phyloP scores from a whole-genome alignment of 176 grass and related monocot species.

The Zea mays region Zm-B73-REFERENCE-NAM-5.0 NC_050099.1:96798001-96798500 shows the following conservation, averaged over 20 bases:
- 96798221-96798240: slow-evolving; percentile 20
- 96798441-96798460: not conserved
- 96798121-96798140: slow-evolving; percentile 26
- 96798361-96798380: not conserved
- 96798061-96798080: slow-evolving; percentile 31
- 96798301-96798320: not conserved
- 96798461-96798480: not conserved
- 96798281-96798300: not conserved
- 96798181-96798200: slow-evolving; percentile 42
- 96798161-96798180: not conserved
- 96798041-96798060: slow-evolving; percentile 27
- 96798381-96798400: not conserved
- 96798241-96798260: not conserved
- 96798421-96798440: not conserved
- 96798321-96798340: not conserved
- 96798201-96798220: slow-evolving; percentile 25
- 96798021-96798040: slow-evolving; percentile 32
- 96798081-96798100: slow-evolving; percentile 21
- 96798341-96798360: not conserved
- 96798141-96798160: slow-evolving; percentile 44
- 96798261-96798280: not conserved
- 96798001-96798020: slow-evolving; percentile 17
- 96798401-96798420: not conserved
- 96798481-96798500: not conserved
- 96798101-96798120: slow-evolving; percentile 38